Conservation (phyloP, 2,329 filamentous ascomycete species). For the Aureobasidium melanogenum region DNA sequence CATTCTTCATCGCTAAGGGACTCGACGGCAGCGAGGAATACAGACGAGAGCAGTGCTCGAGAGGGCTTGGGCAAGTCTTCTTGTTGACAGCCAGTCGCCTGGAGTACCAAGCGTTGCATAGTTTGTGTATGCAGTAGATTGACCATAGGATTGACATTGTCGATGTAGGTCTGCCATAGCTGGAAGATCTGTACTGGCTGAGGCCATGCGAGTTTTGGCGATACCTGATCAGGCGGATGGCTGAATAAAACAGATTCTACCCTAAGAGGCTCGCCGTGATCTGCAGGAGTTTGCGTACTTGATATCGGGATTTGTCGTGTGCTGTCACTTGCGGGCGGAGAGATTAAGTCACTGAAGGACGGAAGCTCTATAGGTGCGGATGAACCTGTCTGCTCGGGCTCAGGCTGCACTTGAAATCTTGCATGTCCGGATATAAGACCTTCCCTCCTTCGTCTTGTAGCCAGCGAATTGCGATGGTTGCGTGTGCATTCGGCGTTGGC, state of each 20-base stretch:
- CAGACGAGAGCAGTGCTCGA: conserved; percentile 48
- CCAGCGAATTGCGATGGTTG: background rate
- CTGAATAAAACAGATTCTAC: background rate
- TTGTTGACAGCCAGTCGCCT: conserved; percentile 3
- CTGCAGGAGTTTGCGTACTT: background rate
- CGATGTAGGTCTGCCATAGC: conserved; percentile 51
- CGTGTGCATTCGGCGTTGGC: background rate
- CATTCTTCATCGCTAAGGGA: conserved; percentile 35
- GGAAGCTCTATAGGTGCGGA: background rate
- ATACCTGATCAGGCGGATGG: background rate
- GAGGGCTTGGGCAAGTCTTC: conserved; percentile 22
- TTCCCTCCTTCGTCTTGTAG: background rate
- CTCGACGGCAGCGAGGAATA: conserved; percentile 47
- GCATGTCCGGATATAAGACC: background rate
- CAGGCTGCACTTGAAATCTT: too few relatives aligned
- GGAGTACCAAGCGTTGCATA: conserved; percentile 45
- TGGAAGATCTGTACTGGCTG: conserved; percentile 8
- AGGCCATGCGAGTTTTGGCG: background rate
- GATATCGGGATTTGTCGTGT: background rate
- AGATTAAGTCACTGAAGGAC: background rate
- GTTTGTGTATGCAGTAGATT: conserved; percentile 59
- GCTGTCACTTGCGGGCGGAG: background rate
- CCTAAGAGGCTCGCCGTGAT: background rate
- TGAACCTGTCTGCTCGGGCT: background rate
- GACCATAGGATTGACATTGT: conserved; percentile 62